phyloP scores from a whole-genome alignment of 106 monocot genomes.

The Amphibolis antarctica region DNA sequence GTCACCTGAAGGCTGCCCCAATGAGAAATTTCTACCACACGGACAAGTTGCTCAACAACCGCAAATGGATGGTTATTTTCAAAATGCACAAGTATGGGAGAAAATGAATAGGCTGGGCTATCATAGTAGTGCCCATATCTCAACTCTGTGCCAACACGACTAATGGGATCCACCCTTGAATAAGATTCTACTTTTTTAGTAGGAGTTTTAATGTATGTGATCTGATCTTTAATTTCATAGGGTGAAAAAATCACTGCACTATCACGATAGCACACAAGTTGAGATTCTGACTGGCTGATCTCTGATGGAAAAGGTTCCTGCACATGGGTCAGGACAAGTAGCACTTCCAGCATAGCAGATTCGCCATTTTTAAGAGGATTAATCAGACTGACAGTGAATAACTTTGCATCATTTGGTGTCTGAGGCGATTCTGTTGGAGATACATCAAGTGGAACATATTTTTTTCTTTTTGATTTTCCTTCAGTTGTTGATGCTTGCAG shows the following conservation, averaged over 20 bases:
- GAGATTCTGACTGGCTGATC: conserved; percentile 62
- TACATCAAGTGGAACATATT: conserved; percentile 35
- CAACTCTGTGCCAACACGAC: conserved; percentile 46
- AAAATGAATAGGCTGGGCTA: conserved; percentile 46
- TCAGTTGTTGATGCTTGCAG: conserved; percentile 39
- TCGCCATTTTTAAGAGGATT: conserved; percentile 44
- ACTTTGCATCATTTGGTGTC: conserved; percentile 28
- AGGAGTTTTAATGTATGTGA: conserved; percentile 51
- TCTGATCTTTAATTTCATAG: conserved; percentile 53
- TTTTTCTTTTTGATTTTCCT: conserved; percentile 67
- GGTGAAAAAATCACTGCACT: conserved; percentile 67
- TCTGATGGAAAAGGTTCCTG: conserved; percentile 66
- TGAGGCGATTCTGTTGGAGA: conserved; percentile 21
- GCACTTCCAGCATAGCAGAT: conserved; percentile 34
- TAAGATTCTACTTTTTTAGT: conserved; percentile 56
- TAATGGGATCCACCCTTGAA: conserved; percentile 53
- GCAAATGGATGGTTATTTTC: conserved; percentile 85
- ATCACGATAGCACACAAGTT: conserved; percentile 62
- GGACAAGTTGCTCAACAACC: conserved; percentile 78
- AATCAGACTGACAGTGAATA: conserved; percentile 37
- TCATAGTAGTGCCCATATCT: conserved; percentile 59
- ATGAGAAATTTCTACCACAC: conserved; percentile 70
- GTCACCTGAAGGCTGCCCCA: conserved; percentile 73
- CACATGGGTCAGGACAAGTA: conserved; percentile 42
- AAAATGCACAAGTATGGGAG: conserved; percentile 65